phyloP scores from a whole-genome alignment of 768 basidiomycete genomes.

The Hemileccinum rubropunctum region DNA sequence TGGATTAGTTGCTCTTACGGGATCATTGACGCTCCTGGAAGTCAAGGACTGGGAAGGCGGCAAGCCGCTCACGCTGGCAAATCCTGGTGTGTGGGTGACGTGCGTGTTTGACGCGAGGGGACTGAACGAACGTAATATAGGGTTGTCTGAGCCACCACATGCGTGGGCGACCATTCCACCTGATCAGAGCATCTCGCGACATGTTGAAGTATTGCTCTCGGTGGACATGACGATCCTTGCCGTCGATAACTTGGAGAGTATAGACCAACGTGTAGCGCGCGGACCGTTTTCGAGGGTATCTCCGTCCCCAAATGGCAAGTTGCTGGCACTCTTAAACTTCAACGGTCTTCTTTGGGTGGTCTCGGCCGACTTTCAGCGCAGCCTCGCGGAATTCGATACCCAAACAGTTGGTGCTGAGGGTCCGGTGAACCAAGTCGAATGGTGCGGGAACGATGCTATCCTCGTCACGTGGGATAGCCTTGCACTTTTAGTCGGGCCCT shows the following conservation, averaged over 20 bases:
- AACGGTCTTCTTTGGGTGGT: conserved; percentile 84
- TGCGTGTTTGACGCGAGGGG: neutral
- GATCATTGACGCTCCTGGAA: conserved; percentile 73
- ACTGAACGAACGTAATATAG: conserved; percentile 35
- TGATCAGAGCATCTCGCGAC: conserved; percentile 83
- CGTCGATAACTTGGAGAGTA: conserved; percentile 84
- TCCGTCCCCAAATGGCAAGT: conserved; percentile 92
- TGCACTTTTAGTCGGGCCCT: conserved; percentile 88
- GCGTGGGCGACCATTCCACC: conserved; percentile 91
- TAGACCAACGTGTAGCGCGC: conserved; percentile 84
- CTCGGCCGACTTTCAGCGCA: conserved; percentile 89
- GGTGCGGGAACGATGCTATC: conserved; percentile 97
- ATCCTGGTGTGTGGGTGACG: conserved; percentile 58
- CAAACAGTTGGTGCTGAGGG: conserved; percentile 55
- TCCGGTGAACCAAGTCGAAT: conserved; percentile 70
- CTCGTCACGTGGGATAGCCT: conserved; percentile 78
- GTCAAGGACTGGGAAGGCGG: conserved; percentile 87
- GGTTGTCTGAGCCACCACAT: conserved; percentile 71
- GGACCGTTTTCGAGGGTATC: conserved; percentile 88
- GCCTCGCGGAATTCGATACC: conserved; percentile 84
- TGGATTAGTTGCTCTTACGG: conserved; percentile 84
- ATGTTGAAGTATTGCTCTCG: conserved; percentile 86
- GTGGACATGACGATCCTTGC: conserved; percentile 76
- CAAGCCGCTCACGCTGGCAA: conserved; percentile 68
- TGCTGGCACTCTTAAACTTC: conserved; percentile 78